These are phyloP conservation scores for Candida frijolesensis DNA, from an alignment of 1,139 yeast genomes.

Conservation along the genomic window DNA sequence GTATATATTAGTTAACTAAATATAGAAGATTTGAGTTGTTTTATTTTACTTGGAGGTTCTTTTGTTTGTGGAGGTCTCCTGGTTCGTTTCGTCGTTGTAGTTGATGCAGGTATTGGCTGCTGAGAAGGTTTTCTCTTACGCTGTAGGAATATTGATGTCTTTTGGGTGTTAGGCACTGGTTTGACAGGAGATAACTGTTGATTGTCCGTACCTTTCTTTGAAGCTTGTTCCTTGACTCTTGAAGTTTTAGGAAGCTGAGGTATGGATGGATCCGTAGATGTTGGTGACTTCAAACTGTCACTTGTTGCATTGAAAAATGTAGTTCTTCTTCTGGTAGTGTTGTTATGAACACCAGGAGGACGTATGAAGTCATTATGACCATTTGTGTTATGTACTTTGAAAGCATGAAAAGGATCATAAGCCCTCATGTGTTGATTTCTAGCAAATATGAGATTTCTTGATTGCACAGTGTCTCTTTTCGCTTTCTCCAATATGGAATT, in stretches of 20 bases:
- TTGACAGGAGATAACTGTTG: slow-evolving; percentile 1
- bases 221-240: neutral
- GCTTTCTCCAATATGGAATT: slow-evolving; percentile 41
- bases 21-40: slow-evolving; percentile 34
- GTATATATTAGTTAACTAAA: slow-evolving; percentile 22
- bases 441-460: slow-evolving; percentile 36
- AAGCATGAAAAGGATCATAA: slow-evolving; percentile 31
- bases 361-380: slow-evolving; percentile 5
- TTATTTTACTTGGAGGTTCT: slow-evolving; percentile 21
- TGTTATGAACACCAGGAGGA: slow-evolving; percentile 10
- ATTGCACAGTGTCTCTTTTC: slow-evolving; percentile 30
- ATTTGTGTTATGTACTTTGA: slow-evolving; percentile 14
- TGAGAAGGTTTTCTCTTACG: slow-evolving; percentile 4
- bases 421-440: slow-evolving; percentile 17
- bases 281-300: neutral
- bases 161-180: slow-evolving; percentile 5
- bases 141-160: slow-evolving; percentile 10
- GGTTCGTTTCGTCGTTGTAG: slow-evolving; percentile 8
- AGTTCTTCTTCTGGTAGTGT: slow-evolving; percentile 8
- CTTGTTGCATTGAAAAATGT: slow-evolving; percentile 12
- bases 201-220: neutral
- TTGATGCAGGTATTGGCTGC: neutral
- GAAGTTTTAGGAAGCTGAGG: neutral
- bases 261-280: neutral
- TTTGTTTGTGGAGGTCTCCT: slow-evolving; percentile 8